Conservation (phyloP, 2,329 filamentous ascomycete species). For the Aquanectria penicillioides region DNA sequence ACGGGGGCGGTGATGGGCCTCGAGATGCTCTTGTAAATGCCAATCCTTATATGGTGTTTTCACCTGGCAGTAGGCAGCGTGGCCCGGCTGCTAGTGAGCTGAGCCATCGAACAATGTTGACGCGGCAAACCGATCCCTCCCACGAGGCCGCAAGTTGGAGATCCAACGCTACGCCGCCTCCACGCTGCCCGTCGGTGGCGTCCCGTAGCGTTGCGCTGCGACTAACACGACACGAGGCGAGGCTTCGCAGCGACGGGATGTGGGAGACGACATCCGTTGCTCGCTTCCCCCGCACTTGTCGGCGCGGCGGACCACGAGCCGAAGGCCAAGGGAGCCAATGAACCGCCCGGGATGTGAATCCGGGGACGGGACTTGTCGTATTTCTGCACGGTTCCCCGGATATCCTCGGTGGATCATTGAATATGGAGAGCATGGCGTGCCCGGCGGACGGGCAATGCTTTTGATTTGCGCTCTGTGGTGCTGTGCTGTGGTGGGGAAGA, state of each 20-base stretch:
- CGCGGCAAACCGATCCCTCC: slow-evolving; percentile 5
- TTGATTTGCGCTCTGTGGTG: no score
- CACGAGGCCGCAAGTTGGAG: no score
- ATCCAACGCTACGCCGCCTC: background rate
- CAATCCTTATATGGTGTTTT: slow-evolving; percentile 18
- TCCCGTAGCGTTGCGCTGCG: no score
- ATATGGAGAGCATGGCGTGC: no score
- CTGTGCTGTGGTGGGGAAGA: no score
- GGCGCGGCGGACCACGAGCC: slow-evolving; percentile 17
- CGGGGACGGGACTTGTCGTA: no score
- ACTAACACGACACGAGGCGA: background rate
- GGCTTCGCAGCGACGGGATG: slow-evolving; percentile 10
- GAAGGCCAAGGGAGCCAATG: background rate
- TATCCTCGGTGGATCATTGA: no score
- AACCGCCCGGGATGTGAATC: no score
- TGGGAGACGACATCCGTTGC: background rate
- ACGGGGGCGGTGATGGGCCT: background rate
- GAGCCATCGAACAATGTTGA: background rate
- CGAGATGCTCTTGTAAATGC: slow-evolving; percentile 6
- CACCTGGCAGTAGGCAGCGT: background rate
- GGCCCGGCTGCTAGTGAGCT: background rate
- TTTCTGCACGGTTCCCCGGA: no score
- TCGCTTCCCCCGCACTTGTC: slow-evolving; percentile 14
- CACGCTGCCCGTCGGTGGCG: background rate
- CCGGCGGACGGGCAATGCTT: no score